phyloP scores from a whole-genome alignment of 352 stramenopile species.

The Thraustochytrium sp. region DNA sequence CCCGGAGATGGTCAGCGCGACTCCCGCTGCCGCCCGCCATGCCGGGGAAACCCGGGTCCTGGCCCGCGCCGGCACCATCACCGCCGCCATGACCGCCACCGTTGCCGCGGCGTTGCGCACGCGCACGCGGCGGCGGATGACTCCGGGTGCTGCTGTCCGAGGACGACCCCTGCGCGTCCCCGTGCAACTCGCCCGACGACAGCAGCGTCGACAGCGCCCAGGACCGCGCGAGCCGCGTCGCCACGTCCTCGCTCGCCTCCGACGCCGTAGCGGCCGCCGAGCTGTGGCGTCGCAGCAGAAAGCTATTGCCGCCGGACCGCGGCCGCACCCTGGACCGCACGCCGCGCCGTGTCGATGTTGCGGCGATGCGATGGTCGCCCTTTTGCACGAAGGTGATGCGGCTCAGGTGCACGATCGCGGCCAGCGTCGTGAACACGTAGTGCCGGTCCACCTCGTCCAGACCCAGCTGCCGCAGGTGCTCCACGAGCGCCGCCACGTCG shows the following conservation, averaged over 20 bases:
- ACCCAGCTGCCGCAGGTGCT: not conserved
- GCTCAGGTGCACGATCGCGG: not conserved
- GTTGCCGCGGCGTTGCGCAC: too few relatives aligned
- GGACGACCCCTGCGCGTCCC: not conserved
- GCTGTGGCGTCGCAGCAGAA: not conserved
- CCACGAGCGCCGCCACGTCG: not conserved
- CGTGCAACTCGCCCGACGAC: not conserved
- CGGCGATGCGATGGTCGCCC: not conserved
- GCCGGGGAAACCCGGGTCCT: too few relatives aligned
- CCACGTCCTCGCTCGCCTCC: not conserved
- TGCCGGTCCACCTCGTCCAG: not conserved
- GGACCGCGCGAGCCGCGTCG: not conserved
- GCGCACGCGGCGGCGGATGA: too few relatives aligned
- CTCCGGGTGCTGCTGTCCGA: not conserved
- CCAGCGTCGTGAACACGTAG: not conserved
- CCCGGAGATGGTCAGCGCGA: too few relatives aligned
- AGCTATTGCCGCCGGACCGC: not conserved
- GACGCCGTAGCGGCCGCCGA: not conserved
- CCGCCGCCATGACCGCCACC: too few relatives aligned
- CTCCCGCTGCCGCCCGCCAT: too few relatives aligned
- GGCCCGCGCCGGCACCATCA: too few relatives aligned
- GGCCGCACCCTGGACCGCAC: not conserved
- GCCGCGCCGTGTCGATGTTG: not conserved
- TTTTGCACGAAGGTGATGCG: not conserved
- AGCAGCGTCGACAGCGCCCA: not conserved